Conservation (phyloP, 108 stramenopile species). For the Skeletonema grethae region DNA sequence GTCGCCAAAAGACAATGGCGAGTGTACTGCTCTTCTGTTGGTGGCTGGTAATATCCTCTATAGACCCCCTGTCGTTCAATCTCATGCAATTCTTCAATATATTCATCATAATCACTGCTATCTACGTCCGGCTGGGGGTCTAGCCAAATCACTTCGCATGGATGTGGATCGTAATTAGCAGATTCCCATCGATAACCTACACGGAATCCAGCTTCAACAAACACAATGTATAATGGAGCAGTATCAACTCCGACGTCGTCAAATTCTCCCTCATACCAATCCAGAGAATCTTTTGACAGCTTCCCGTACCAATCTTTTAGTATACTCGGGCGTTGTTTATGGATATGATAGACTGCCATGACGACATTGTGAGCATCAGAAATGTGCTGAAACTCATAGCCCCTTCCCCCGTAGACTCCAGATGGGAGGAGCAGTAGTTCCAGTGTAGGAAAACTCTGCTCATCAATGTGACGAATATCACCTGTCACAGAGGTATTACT, state of each 20-base stretch:
- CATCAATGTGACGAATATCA: neutral
- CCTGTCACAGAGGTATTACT: neutral
- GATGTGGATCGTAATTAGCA: no score
- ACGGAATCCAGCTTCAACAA: neutral
- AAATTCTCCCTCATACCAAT: neutral
- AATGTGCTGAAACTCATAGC: neutral
- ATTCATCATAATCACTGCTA: neutral
- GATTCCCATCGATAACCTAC: neutral
- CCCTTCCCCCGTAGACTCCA: neutral
- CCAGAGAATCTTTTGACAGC: neutral
- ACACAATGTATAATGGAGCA: neutral
- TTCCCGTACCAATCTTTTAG: neutral
- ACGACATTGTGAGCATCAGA: neutral
- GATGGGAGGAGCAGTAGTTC: neutral
- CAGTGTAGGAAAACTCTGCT: neutral
- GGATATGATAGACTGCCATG: neutral
- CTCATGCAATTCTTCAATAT: neutral
- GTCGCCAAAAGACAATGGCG: no score
- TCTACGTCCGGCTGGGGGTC: neutral
- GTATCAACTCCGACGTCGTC: no score
- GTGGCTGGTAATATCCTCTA: neutral
- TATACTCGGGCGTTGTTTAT: neutral
- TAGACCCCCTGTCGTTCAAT: neutral
- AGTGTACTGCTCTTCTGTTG: neutral
- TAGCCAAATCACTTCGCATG: constrained; percentile 1